These are phyloP conservation scores for Jacaranda mimosifolia DNA, from an alignment of 257 asterid genomes.

Conservation along the genomic window DNA sequence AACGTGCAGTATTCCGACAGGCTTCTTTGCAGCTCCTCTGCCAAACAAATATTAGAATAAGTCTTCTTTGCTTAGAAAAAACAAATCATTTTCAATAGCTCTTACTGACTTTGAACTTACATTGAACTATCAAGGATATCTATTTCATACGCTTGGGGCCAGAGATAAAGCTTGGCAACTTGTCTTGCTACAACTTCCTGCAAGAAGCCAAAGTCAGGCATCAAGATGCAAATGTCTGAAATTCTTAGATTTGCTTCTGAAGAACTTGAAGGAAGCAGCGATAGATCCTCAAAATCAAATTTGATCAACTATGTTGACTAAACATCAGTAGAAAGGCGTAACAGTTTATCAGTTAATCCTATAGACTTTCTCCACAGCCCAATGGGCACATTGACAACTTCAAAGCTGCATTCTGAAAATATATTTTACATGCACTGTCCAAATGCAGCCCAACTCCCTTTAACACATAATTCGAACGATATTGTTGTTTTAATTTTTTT, in stretches of 20 bases:
- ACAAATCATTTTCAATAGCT: constrained; percentile 19
- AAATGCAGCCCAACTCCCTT: too few relatives aligned
- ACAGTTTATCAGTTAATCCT: too few relatives aligned
- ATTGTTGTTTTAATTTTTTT: too few relatives aligned
- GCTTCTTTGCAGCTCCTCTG: constrained; percentile 82
- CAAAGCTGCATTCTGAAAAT: too few relatives aligned
- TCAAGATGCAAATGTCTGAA: not conserved
- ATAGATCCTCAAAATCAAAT: not conserved
- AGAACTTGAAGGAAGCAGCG: not conserved
- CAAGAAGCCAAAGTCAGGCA: constrained; percentile 28
- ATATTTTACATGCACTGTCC: too few relatives aligned
- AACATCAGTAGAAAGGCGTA: not conserved
- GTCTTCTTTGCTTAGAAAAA: constrained; percentile 4
- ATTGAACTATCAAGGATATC: constrained; percentile 73
- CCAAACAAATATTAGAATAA: constrained; percentile 2
- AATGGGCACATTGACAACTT: too few relatives aligned
- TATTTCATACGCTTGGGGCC: constrained; percentile 75
- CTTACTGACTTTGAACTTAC: constrained; percentile 52
- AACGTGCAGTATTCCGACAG: constrained; percentile 85
- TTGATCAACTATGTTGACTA: not conserved
- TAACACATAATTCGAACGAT: too few relatives aligned
- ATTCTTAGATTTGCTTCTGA: not conserved
- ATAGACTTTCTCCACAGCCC: too few relatives aligned
- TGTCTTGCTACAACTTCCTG: constrained; percentile 69
- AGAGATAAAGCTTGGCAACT: constrained; percentile 66